phyloP scores from a whole-genome alignment of 768 basidiomycete species.

The Lyophyllum semitale region DNA sequence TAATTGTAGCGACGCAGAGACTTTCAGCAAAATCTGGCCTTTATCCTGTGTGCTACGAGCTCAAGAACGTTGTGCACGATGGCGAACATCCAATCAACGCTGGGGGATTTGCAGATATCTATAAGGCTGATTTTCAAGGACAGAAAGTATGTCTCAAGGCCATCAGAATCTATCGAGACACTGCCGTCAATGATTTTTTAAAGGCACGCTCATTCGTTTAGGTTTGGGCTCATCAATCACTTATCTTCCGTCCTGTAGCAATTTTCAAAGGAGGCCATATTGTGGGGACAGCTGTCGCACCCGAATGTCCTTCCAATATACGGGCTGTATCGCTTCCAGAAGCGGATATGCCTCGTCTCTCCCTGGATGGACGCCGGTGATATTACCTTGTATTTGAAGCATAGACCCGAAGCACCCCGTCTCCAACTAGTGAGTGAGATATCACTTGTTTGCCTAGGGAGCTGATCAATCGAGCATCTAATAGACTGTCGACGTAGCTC shows the following conservation, averaged over 20 bases:
- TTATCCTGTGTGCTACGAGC: neutral
- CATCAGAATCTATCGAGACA: neutral
- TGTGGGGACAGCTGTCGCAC: slow-evolving; percentile 7
- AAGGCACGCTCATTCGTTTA: neutral
- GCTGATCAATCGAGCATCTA: neutral
- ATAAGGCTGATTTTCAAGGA: neutral
- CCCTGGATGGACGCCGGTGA: slow-evolving; percentile 15
- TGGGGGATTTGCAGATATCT: slow-evolving; percentile 1
- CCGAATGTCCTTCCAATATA: slow-evolving; percentile 17
- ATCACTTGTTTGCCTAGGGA: neutral
- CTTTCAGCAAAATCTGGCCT: neutral
- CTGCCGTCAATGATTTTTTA: neutral
- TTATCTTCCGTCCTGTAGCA: neutral
- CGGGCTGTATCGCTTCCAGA: slow-evolving; percentile 5
- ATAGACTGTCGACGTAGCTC: slow-evolving; percentile 1
- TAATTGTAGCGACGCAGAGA: neutral
- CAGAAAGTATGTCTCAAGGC: neutral
- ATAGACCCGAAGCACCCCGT: neutral
- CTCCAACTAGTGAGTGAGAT: neutral
- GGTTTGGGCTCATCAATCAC: neutral
- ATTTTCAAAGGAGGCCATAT: neutral
- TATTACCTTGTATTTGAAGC: neutral
- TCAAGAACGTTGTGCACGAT: neutral
- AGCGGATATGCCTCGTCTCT: slow-evolving; percentile 10
- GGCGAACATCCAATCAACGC: neutral